phyloP scores from a whole-genome alignment of 2,329 filamentous ascomycete genomes.

The Lecanosticta acicola region DNA sequence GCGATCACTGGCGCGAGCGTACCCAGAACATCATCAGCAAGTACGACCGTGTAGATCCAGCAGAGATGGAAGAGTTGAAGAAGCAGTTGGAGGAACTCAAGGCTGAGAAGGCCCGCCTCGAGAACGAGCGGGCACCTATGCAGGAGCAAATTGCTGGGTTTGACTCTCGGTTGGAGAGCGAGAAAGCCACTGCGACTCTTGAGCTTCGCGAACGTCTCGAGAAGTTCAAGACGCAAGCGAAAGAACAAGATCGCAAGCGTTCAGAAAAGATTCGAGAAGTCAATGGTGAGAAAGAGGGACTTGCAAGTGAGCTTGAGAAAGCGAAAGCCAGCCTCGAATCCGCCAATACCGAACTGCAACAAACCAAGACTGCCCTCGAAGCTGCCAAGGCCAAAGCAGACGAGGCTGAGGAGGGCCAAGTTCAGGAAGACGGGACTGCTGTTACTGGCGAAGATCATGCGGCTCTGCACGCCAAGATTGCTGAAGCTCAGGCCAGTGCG shows the following conservation, averaged over 20 bases:
- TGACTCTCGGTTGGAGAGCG: conserved; percentile 38
- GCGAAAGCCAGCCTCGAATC: conserved; percentile 15
- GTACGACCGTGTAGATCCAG: conserved; percentile 90
- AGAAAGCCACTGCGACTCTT: conserved; percentile 26
- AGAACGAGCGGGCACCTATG: conserved; percentile 47
- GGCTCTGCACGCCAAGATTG: conserved; percentile 33
- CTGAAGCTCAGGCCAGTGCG: conserved; percentile 38
- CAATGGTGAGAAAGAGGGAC: conserved; percentile 58
- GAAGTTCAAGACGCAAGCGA: conserved; percentile 39
- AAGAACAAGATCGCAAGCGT: conserved; percentile 57
- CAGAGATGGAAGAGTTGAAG: conserved; percentile 85
- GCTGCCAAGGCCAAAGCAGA: conserved; percentile 45
- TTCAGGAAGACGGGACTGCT: conserved; percentile 33
- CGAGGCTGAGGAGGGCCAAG: conserved; percentile 44
- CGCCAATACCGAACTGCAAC: conserved; percentile 51
- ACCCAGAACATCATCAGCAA: conserved; percentile 94
- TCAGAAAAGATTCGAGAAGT: conserved; percentile 55
- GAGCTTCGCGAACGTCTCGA: conserved; percentile 15
- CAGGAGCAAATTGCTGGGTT: conserved; percentile 46
- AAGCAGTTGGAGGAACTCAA: conserved; percentile 58
- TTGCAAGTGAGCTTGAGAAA: conserved; percentile 21
- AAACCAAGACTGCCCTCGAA: conserved; percentile 59
- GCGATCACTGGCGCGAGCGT: conserved; percentile 91
- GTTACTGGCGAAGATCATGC: conserved; percentile 30
- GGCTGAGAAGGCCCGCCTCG: conserved; percentile 50